Evolutionary conservation across 2,329 filamentous ascomycete species (phyloP), one percentile per base, ranked within the genome.

Genomic region (Xylariaceae sp.): DNA sequence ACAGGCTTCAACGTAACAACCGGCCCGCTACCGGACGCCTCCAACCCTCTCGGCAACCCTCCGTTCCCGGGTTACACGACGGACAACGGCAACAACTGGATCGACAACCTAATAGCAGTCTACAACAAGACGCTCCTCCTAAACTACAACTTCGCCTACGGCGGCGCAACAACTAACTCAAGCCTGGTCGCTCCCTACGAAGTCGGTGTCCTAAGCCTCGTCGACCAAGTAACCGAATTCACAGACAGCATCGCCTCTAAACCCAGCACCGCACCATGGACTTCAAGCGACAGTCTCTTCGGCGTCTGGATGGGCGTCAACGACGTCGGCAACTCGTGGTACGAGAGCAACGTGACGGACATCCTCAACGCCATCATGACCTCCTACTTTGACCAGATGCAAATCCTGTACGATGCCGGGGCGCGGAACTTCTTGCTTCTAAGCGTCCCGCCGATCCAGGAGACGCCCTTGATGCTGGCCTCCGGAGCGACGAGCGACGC

Each of bases 111-210:
- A 14, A 36, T 36, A 5, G 20, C 19, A 20, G 19, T 17, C 3
- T 36, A 17, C 34, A 36, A 36, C n/a, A 36, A 16, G n/a, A 17
- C 34, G 4, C 34, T 36, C 19, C 19, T 36, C 3, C 34, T 36
- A 16, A 36, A 36, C 34, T 36, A 36, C 19, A 36, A 36, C 34
- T 36, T 36, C 34, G 34, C 34, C 34, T 36, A 36, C 34, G 34
- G 34, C 14, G 34, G 34, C 19, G 34, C 34, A 20, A 36, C 34
- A 10, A 36, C 34, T 19, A 4, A 5, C 34, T 14, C 34, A 4
- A 4, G 14, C 11, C 34, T 36, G 10, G 34, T 36, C 10, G 19
- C 34, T 5, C 34, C 34, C 19, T 36, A 36, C 34, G 34, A 16
- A 10, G 14, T 17, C 3, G 19, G 34, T 19, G 34, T 36, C 19